Base-by-base conservation (phyloP, 768 basidiomycete genomes). In the Podaxis pistillaris region DNA sequence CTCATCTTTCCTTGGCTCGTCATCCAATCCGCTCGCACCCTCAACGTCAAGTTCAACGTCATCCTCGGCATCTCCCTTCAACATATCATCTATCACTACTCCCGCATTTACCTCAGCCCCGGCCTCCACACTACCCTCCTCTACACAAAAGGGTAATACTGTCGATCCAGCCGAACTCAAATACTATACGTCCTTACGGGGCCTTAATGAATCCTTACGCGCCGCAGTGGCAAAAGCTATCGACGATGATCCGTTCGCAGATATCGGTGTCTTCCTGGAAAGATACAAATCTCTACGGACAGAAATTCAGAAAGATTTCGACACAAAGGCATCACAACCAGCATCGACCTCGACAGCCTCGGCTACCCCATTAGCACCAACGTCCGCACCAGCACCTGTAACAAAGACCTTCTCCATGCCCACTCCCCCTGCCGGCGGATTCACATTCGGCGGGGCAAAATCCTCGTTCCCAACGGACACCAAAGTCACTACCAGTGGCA, bases 101-200 rank as follows among this genome's bases (percentile, higher is more conserved):
- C 19, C 50, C 4, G 1, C 17, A n/a, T 49, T 24, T 28, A 7
- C 28, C 19, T 11, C 41, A 46, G 41, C 52, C 37, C 54, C 60
- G 49, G 38, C 71, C 30, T 38, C 53, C 5, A 50, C 67, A n/a
- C 49, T 65, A 46, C 37, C 68, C 24, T 46, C 58, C 17, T 50
- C 64, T 15, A 47, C 30, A 36, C 56, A 26, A 65, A 66, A 63
- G 60, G 56, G 65, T 59, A 66, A 65, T 65, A 75, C 66, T 64
- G 72, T 65, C n/a, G 69, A 73, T 40, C 68, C 75, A 36, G 66
- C 67, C 15, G 78, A 80, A 38, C 66, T 84, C 15, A 83, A 83
- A 57, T 91, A 87, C 69, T 91, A 85, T 74, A 83, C 76, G 44
- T 83, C 85, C 26, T 80, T 93, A n/a, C 86, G 91, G 38, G 90